Base-by-base conservation (phyloP, 331 rosid species). In the Rosa hybrid region DNA sequence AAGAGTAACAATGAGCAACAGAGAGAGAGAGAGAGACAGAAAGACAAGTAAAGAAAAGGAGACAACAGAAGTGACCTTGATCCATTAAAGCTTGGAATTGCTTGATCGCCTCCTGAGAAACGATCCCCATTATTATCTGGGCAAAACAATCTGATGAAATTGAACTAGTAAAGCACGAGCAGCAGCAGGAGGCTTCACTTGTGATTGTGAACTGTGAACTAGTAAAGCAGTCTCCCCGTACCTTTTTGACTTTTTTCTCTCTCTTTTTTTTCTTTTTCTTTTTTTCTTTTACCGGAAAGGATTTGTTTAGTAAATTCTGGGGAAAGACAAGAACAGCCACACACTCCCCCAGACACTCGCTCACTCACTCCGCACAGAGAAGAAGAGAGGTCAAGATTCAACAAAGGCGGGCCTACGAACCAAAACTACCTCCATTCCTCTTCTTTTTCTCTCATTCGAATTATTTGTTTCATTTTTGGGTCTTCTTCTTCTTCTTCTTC, bases 101-200 rank as follows among this genome's bases (percentile, higher is more conserved):
- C 85, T 75, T 78, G 81, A 88, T 68, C 77, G 92, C 94, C 65
- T 90, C 96, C 87, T 88, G 90, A 79, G 92, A 84, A 84, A 42
- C 86, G 75, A 80, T 53, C 81, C 81, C 97, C 94, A 94, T 94
- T 82, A 84, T 68, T 81, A 4, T 49, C 16, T 49, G 53, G 4
- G 13, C 27, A n/a, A n/a, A 57, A 57, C 41, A 27, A 63, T 23
- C 38, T 27, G 68, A 27, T 63, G 68, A 27, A 27, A 62, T 7
- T 54, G 60, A 54, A 34, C 39, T 34, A 34, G 39, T 3, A 34
- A 34, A 34, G 39, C 39, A 34, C 4, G 25, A 54, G 12, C 7
- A 16, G 21, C 17, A 8, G 17, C 1, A 54, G 62, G 23, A 56
- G 25, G 62, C 62, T 56, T 5, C 7, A 5, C 39, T 34, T 34